These are phyloP conservation scores for Ascochyta clinopodiicola DNA, from an alignment of 2,329 filamentous ascomycete species.

Conservation along the genomic window DNA sequence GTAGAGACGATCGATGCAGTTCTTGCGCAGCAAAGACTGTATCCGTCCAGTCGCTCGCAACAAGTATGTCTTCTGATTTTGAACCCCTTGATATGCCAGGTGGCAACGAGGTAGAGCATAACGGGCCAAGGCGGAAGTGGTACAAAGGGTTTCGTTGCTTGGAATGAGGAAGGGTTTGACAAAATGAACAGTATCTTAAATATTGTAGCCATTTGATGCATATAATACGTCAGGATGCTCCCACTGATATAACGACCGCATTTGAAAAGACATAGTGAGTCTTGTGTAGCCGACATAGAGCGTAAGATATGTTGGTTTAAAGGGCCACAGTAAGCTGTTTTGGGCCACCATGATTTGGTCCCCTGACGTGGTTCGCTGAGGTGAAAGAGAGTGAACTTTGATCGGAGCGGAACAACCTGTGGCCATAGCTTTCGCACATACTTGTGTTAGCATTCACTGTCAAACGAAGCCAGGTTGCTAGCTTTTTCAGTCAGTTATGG, in stretches of 20 bases:
- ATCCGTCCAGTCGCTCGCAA: conserved; percentile 5
- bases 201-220: neutral
- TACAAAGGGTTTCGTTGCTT: conserved; percentile 19
- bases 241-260: neutral
- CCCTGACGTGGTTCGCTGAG: neutral
- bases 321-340: too few species aligned
- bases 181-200: neutral
- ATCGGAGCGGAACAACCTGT: conserved; percentile 2
- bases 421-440: neutral
- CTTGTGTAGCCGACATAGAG: too few species aligned
- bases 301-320: too few species aligned
- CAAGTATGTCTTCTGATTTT: neutral
- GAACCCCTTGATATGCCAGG: conserved; percentile 6
- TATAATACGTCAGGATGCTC: neutral
- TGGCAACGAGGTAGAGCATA: conserved; percentile 3
- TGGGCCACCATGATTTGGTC: too few species aligned
- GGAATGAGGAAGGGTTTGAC: neutral
- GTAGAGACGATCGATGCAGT: neutral
- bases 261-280: neutral
- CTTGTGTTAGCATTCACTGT: neutral
- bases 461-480: neutral
- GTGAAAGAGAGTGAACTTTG: neutral
- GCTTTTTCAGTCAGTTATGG: neutral
- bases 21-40: neutral
- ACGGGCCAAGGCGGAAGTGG: conserved; percentile 18